phyloP scores from a whole-genome alignment of 352 stramenopile genomes.

The Halophytophthora batemanensis region DNA sequence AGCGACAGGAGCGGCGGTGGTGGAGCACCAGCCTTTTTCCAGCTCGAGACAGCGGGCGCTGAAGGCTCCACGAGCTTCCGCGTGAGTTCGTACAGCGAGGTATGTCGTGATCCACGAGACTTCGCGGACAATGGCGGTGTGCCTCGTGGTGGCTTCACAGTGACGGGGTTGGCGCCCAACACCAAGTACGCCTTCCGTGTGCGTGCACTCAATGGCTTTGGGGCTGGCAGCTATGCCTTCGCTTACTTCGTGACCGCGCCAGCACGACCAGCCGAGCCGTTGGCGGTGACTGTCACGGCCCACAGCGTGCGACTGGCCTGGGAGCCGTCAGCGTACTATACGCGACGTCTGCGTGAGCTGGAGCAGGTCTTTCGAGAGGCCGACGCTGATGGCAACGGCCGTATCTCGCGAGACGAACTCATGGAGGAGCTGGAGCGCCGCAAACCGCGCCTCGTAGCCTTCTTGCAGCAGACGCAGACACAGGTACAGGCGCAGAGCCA shows the following conservation, averaged over 20 bases:
- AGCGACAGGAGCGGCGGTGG: constrained; percentile 57
- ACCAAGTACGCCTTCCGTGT: constrained; percentile 90
- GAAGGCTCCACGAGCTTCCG: constrained; percentile 68
- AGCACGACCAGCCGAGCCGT: constrained; percentile 55
- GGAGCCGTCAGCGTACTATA: constrained; percentile 70
- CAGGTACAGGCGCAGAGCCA: constrained; percentile 2
- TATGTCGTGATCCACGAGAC: constrained; percentile 87
- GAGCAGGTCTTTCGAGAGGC: constrained; percentile 79
- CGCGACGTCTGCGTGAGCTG: constrained; percentile 65
- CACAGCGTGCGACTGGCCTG: constrained; percentile 79
- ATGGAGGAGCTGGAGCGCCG: constrained; percentile 82
- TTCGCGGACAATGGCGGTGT: constrained; percentile 78
- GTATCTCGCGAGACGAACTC: constrained; percentile 81
- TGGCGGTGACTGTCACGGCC: constrained; percentile 55
- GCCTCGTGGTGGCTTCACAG: constrained; percentile 71
- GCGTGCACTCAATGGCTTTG: constrained; percentile 90
- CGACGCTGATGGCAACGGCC: constrained; percentile 66
- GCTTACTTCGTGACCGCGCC: constrained; percentile 84
- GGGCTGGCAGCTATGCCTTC: constrained; percentile 82
- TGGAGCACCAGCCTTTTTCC: constrained; percentile 72
- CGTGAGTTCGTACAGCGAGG: constrained; percentile 70
- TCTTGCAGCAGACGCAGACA: constrained; percentile 61
- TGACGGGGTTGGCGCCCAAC: constrained; percentile 69
- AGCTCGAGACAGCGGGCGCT: constrained; percentile 74
- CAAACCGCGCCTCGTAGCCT: constrained; percentile 69